Conservation (phyloP, 495 filamentous ascomycete species). For the Filosporella fistucella region DNA sequence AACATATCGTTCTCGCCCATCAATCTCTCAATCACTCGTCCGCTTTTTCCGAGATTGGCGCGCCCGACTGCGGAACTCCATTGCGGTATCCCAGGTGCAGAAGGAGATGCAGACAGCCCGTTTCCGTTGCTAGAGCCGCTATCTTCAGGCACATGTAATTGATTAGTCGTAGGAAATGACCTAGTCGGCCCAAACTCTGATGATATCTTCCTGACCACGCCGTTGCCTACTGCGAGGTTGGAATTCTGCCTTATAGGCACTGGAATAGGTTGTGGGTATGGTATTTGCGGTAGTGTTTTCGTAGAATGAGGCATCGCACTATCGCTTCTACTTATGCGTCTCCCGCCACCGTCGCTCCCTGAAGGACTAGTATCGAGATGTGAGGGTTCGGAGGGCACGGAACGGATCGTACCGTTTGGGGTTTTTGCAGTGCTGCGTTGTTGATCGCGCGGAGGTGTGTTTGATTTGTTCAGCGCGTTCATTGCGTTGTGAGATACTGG, state of each 20-base stretch:
- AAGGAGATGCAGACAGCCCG: no score
- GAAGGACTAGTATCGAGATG: slow-evolving; percentile 6
- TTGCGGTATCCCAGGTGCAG: slow-evolving; percentile 14
- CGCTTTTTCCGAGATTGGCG: slow-evolving; percentile 80
- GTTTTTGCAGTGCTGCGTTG: slow-evolving; percentile 8
- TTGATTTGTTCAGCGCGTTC: slow-evolving; percentile 14
- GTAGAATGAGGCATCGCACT: slow-evolving; percentile 12
- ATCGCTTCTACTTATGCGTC: slow-evolving; percentile 5
- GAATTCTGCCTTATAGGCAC: slow-evolving; percentile 18
- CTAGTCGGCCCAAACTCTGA: slow-evolving; percentile 20
- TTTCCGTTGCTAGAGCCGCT: no score
- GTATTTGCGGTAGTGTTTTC: neutral
- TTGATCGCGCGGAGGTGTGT: slow-evolving; percentile 1
- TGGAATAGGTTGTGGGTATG: neutral
- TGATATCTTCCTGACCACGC: slow-evolving; percentile 18
- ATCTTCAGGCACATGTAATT: no score
- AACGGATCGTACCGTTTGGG: slow-evolving; percentile 10
- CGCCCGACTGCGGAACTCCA: slow-evolving; percentile 78
- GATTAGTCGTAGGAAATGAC: no score
- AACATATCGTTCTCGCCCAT: slow-evolving; percentile 86
- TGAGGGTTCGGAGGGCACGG: slow-evolving; percentile 14
- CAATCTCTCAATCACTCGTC: slow-evolving; percentile 85
- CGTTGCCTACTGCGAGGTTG: slow-evolving; percentile 9
- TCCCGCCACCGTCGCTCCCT: slow-evolving; percentile 1
- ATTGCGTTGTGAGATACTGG: slow-evolving; percentile 20